Conservation (phyloP, 257 asterid genomes). For the Avicennia marina region DNA sequence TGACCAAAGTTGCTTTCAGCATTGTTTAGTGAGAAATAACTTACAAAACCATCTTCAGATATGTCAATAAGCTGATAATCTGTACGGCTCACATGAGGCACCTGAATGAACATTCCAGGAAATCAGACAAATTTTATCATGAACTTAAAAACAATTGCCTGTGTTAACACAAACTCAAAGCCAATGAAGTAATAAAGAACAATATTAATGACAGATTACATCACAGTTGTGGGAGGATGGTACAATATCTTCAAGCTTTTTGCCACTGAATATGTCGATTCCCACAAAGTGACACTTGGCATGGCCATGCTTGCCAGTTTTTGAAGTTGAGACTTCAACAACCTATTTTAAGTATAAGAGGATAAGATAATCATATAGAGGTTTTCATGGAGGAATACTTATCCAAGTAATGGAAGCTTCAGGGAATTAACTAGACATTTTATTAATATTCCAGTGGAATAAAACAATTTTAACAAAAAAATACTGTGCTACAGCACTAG, state of each 20-base stretch:
- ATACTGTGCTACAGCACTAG: too few relatives aligned
- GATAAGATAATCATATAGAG: neutral
- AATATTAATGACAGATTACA: constrained; percentile 22
- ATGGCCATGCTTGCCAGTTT: constrained; percentile 70
- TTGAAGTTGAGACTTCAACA: constrained; percentile 65
- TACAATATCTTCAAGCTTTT: constrained; percentile 68
- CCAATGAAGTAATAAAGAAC: neutral
- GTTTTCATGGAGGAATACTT: too few relatives aligned
- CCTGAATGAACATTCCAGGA: constrained; percentile 29
- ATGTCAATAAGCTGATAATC: constrained; percentile 69
- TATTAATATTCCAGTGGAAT: too few relatives aligned
- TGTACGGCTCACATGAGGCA: constrained; percentile 60
- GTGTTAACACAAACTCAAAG: too few relatives aligned
- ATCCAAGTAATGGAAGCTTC: too few relatives aligned
- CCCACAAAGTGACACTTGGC: constrained; percentile 75
- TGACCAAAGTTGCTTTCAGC: neutral
- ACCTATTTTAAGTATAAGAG: constrained; percentile 32
- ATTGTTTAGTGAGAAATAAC: constrained; percentile 20
- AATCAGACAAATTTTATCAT: too few relatives aligned
- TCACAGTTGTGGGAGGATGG: constrained; percentile 74
- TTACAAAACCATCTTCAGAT: constrained; percentile 84
- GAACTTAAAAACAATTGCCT: too few relatives aligned
- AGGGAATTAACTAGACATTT: too few relatives aligned
- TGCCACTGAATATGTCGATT: constrained; percentile 56
- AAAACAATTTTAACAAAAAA: too few relatives aligned